Evolutionary conservation across 331 rosid species (phyloP).

Genomic region (Quercus lobata): DNA sequence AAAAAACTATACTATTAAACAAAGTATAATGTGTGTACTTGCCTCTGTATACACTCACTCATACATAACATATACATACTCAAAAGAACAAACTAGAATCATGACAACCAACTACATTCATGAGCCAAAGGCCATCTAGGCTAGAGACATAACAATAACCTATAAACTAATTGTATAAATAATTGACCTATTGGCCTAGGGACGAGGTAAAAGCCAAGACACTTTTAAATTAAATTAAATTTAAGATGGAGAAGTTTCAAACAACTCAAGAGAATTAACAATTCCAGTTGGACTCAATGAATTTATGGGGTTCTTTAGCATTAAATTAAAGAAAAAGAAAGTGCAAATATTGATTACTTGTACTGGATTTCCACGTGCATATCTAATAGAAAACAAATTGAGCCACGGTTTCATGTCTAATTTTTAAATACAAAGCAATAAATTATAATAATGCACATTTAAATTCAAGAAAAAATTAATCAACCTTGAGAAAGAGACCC

Average conservation of each 20-base stretch:
- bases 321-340: slow-evolving; percentile 3
- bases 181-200: neutral
- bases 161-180: neutral
- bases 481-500: slow-evolving; percentile 60
- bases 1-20: too few species aligned
- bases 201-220: neutral
- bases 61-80: neutral
- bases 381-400: neutral
- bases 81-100: neutral
- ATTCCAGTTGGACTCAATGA: neutral
- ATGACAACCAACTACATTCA: neutral
- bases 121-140: neutral
- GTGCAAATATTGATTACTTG: neutral
- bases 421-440: neutral
- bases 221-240: neutral
- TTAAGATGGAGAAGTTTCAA: neutral
- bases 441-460: neutral
- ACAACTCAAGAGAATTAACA: neutral
- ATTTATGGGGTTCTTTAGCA: neutral
- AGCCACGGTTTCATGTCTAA: neutral
- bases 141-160: neutral
- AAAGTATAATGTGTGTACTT: too few species aligned
- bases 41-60: too few species aligned
- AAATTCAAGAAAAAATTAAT: neutral
- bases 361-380: neutral